phyloP scores from a whole-genome alignment of 106 monocot species.

The Phalaenopsis equestris region DNA sequence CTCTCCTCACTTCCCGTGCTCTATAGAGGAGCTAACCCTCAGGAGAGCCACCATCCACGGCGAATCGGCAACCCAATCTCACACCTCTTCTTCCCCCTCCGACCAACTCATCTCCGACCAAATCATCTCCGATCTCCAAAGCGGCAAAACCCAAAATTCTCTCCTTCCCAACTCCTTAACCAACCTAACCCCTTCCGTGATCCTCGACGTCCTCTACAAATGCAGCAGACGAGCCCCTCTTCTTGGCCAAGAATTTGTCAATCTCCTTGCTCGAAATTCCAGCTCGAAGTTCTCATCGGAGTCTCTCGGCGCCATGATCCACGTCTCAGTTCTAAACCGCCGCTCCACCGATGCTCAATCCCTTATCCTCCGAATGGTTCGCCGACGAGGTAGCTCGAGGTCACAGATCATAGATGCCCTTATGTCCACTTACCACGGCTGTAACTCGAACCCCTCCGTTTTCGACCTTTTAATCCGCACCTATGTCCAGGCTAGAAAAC shows the following conservation, averaged over 20 bases:
- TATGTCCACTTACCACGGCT: slow-evolving; percentile 10
- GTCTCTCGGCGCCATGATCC: slow-evolving; percentile 45
- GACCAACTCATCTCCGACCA: slow-evolving; percentile 14
- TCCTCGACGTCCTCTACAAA: slow-evolving; percentile 25
- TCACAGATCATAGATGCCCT: slow-evolving; percentile 43
- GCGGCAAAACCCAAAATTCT: slow-evolving; percentile 3
- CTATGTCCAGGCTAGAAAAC: slow-evolving; percentile 77
- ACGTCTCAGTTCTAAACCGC: slow-evolving; percentile 27
- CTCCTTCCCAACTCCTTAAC: slow-evolving; percentile 3
- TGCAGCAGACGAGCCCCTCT: slow-evolving; percentile 7
- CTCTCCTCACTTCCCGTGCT: background rate
- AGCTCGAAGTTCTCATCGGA: slow-evolving; percentile 24
- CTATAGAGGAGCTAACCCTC: background rate
- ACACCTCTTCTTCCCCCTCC: background rate
- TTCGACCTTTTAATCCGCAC: slow-evolving; percentile 82
- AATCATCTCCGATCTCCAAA: slow-evolving; percentile 23
- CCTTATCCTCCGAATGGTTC: slow-evolving; percentile 65
- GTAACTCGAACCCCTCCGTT: slow-evolving; percentile 15
- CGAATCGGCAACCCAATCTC: background rate
- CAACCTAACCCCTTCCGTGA: slow-evolving; percentile 8
- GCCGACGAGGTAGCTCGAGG: slow-evolving; percentile 48
- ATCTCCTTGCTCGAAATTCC: slow-evolving; percentile 9
- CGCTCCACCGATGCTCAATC: slow-evolving; percentile 51
- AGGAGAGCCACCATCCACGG: background rate
- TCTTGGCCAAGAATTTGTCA: slow-evolving; percentile 25